Evolutionary conservation across 176 grass and related monocot species (phyloP).

Genomic region (Ampelocalamus luodianensis): DNA sequence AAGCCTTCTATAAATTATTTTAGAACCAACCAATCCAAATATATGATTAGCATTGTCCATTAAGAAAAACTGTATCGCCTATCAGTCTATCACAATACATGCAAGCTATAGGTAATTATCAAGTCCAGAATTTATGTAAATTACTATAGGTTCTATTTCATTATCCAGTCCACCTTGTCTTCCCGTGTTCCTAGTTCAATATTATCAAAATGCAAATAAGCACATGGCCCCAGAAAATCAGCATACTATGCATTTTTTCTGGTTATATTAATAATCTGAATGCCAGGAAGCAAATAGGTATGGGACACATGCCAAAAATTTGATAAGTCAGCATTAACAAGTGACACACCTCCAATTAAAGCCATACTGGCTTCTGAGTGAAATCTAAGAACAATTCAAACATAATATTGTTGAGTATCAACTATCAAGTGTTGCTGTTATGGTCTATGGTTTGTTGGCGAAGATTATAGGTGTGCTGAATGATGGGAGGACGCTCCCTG

Average conservation of each 20-base stretch:
- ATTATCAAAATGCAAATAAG: slow-evolving; percentile 13
- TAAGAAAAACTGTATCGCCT: neutral
- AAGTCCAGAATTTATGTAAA: neutral
- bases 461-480: too few species aligned
- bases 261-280: slow-evolving; percentile 12
- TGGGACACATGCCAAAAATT: neutral
- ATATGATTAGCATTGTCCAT: neutral
- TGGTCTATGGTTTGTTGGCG: too few species aligned
- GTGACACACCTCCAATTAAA: neutral
- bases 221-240: neutral
- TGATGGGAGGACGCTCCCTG: too few species aligned
- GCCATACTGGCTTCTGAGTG: neutral
- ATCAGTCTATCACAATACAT: neutral
- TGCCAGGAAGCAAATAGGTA: slow-evolving; percentile 26
- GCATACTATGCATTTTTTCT: neutral
- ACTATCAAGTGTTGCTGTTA: too few species aligned
- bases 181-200: neutral
- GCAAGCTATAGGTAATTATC: neutral
- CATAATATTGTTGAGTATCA: neutral
- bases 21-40: slow-evolving; percentile 1
- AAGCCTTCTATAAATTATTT: neutral
- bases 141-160: neutral
- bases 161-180: neutral
- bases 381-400: neutral
- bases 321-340: slow-evolving; percentile 1